phyloP scores from a whole-genome alignment of 1,284 basidiomycete genomes.

The Puccinia triticina region DNA sequence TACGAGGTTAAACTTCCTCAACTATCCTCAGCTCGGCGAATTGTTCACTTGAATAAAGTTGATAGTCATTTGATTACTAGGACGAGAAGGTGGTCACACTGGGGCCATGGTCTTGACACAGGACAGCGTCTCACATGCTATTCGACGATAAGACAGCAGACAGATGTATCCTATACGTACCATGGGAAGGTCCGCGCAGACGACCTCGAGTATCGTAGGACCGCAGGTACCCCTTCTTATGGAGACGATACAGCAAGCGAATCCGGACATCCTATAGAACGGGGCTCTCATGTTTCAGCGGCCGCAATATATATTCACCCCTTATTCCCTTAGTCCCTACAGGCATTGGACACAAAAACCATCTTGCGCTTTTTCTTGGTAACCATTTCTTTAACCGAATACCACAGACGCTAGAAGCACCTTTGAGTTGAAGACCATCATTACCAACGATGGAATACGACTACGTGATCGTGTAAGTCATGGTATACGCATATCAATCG shows the following conservation, averaged over 20 bases:
- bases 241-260: not conserved
- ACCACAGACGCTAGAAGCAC: not conserved
- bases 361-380: no score
- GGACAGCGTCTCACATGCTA: not conserved
- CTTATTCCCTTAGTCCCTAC: no score
- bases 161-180: no score
- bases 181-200: no score
- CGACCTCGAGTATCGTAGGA: no score
- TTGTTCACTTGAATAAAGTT: no score
- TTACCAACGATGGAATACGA: conserved; percentile 23
- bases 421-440: not conserved
- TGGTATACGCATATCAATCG: not conserved
- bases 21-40: no score
- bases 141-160: no score
- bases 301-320: not conserved
- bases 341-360: no score
- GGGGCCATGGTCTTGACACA: not conserved
- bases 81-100: not conserved
- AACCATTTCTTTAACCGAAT: not conserved
- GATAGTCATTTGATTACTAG: not conserved
- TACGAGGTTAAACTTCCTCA: no score
- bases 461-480: conserved; percentile 23
- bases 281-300: not conserved
- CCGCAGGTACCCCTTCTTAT: not conserved
- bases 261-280: not conserved